Evolutionary conservation across 805 yeast genomes (phyloP), one percentile per base, ranked within the genome.

Genomic region (Ogataea ganodermae): DNA sequence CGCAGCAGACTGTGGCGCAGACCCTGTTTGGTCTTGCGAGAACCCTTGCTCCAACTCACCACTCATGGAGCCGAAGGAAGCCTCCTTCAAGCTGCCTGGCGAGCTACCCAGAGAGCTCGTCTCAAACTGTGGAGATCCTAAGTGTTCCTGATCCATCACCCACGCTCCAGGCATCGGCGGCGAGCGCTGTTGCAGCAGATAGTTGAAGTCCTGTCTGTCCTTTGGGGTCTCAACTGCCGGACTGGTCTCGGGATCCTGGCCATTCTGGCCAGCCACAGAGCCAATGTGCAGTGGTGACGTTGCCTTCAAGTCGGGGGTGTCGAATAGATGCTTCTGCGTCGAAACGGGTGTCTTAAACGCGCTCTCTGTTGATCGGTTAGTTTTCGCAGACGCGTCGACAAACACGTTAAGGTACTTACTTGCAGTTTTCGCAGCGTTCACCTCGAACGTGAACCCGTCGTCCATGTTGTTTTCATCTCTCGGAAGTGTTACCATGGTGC

Each of bases 101-200:
- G 33, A 30, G 33, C 33, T 30, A 16, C 18, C 18, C 33, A 30
- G 7, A 4, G 33, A 30, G 33, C 4, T 30, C 5, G 33, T 30
- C 17, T 30, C 51, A 49, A 33, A 20, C 14, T 12, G 32, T 17
- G 39, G 41, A 13, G 27, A 44, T 17, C 39, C 55, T 27, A 56
- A 56, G 14, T 43, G 45, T 5, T 45, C 47, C 22, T 54, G 52
- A 23, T 49, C 54, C 10, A 46, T 39, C 8, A 56, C 52, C 69
- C 67, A 64, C 5, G 64, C 56, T 6, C 65, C 64, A 12, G 68
- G 63, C 58, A 58, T 58, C 21, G 56, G 56, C 27, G 65, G 53
- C 21, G 64, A 62, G 20, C 59, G 31, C 38, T 58, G 60, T 5
- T 58, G 56, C 3, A 57, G 36, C 2, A 61, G 48, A 33, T 64